Evolutionary conservation across 371 early-diverging fungal species (phyloP), one percentile per base, ranked within the genome.

Genomic region (Mortierella sp.): DNA sequence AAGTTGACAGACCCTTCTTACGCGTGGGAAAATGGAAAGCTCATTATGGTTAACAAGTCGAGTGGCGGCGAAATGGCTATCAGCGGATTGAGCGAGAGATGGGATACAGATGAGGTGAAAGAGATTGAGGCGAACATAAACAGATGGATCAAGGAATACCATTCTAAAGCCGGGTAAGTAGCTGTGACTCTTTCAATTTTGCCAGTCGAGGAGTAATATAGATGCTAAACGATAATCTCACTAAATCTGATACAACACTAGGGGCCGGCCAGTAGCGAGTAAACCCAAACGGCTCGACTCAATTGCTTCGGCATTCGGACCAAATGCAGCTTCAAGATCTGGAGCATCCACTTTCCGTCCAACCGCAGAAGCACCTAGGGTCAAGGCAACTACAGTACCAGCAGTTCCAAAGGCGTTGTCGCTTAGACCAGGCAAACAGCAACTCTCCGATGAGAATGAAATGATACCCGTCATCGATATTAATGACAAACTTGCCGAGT

Each of bases 131-230:
- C 77, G 14, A 76, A 90, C 57, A 85, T 92, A 3, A 84, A 88
- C 39, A 60, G 52, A 24, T 90, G 90, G 90, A 81, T 90, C 26
- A 88, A 86, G 59, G 85, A 90, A 37, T 89, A 86, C 54, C 92
- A 91, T 65, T 59, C 68, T 59, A 69, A 71, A 43, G 63, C 62
- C 4, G 65, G 72, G 55, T 65, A 55, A 26, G 55, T 55, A 51
- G n/a, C 18, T 22, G 3, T n/a, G 16, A 0, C 3, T 1, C 39
- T 5, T n/a, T 22, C 43, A 40, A 10, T 40, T 11, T 26, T 18
- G 45, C 22, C 22, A 22, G 10, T 20, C 59, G 18, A 14, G 28
- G 5, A 40, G 9, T 35, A 12, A 6, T 60, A 18, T 37, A 45
- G 12, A 14, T 14, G 18, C 20, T 16, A 32, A 16, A 12, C n/a